Percentiles rank a stretch among this genome's conserved stretches.
Conservation (phyloP, 2,329 filamentous ascomycete genomes). For the Calycina herbarum region DNA sequence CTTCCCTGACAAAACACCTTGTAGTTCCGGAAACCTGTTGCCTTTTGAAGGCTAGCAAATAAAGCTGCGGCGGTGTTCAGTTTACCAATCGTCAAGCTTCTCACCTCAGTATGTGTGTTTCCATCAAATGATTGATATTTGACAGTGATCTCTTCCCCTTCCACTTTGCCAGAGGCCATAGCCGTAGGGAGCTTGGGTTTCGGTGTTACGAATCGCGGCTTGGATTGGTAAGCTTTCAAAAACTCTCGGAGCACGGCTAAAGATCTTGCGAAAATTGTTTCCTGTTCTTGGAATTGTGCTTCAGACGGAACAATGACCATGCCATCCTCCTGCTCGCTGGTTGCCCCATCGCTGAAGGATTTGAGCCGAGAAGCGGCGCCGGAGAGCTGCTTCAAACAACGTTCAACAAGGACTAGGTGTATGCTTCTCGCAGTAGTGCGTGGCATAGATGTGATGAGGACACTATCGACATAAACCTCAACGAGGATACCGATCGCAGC, state of each 20-base stretch:
- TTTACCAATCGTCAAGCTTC: slow-evolving; percentile 63
- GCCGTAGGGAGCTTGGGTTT: slow-evolving; percentile 56
- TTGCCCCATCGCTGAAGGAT: slow-evolving; percentile 44
- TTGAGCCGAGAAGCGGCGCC: slow-evolving; percentile 60
- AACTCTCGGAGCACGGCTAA: slow-evolving; percentile 68
- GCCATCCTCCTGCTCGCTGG: slow-evolving; percentile 49
- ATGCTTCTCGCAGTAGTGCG: slow-evolving; percentile 53
- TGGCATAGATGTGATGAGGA: slow-evolving; percentile 51
- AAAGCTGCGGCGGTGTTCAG: slow-evolving; percentile 71
- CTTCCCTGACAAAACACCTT: slow-evolving; percentile 70
- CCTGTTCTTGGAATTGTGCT: slow-evolving; percentile 52
- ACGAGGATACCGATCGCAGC: slow-evolving; percentile 71
- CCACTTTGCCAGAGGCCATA: slow-evolving; percentile 51
- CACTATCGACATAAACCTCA: slow-evolving; percentile 66
- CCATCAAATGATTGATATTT: slow-evolving; percentile 75
- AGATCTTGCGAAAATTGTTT: slow-evolving; percentile 67
- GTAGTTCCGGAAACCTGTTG: slow-evolving; percentile 75
- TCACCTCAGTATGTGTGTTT: slow-evolving; percentile 57
- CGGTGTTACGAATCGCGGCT: slow-evolving; percentile 59
- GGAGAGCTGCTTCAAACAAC: slow-evolving; percentile 71
- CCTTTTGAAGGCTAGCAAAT: slow-evolving; percentile 63
- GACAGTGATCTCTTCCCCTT: slow-evolving; percentile 65
- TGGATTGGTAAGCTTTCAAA: slow-evolving; percentile 62
- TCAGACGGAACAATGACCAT: slow-evolving; percentile 54
- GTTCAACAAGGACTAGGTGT: slow-evolving; percentile 70